These are phyloP conservation scores for Russula virescens DNA, from an alignment of 768 basidiomycete species.

Conservation along the genomic window DNA sequence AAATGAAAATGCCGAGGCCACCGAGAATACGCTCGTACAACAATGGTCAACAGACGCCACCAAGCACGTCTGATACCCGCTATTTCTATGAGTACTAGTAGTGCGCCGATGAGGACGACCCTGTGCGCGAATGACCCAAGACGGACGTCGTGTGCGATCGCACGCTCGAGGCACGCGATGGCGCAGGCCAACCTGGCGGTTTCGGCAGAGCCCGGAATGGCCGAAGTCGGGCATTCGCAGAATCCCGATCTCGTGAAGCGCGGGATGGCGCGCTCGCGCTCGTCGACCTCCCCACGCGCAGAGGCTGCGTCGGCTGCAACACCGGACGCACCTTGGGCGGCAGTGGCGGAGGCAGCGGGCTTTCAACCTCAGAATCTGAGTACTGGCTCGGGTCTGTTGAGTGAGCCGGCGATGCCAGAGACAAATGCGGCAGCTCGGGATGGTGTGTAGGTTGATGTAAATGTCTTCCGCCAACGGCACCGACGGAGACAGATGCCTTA, in stretches of 20 bases:
- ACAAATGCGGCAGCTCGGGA: not conserved
- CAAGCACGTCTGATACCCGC: not conserved
- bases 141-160: not conserved
- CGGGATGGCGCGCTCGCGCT: not conserved
- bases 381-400: constrained; percentile 16
- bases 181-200: not conserved
- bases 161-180: not conserved
- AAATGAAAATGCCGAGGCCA: not conserved
- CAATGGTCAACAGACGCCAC: not conserved
- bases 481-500: not conserved
- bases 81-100: not conserved
- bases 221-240: not conserved
- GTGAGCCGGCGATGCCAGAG: not conserved
- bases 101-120: not conserved
- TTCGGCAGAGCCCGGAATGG: not conserved
- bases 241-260: not conserved
- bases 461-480: constrained; percentile 11
- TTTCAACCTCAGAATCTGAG: not conserved
- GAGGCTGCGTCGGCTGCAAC: not conserved
- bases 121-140: not conserved
- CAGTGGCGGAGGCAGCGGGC: not conserved
- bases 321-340: not conserved
- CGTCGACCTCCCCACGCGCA: not conserved
- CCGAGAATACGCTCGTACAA: not conserved
- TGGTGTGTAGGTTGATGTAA: too few species aligned